Evolutionary conservation across 2,329 filamentous ascomycete species (phyloP).

Genomic region (Claviceps sp.): DNA sequence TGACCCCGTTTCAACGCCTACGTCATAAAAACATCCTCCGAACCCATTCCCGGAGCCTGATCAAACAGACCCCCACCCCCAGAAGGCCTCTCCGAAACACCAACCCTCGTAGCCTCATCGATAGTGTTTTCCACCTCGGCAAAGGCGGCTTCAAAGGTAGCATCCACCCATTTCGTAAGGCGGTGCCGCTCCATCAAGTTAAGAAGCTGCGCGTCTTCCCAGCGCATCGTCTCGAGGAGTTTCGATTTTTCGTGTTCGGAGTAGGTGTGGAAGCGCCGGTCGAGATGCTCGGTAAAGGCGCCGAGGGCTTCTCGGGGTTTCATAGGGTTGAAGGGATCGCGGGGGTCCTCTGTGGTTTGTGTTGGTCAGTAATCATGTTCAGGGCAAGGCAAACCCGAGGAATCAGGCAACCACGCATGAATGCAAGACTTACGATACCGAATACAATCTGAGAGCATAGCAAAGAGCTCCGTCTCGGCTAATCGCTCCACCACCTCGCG

Average conservation of each 20-base stretch:
- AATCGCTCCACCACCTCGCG: slow-evolving; percentile 49
- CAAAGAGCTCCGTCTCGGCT: slow-evolving; percentile 52
- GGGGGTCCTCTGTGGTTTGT: slow-evolving; percentile 24
- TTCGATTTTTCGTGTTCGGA: slow-evolving; percentile 52
- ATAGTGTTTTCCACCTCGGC: slow-evolving; percentile 18
- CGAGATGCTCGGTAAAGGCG: slow-evolving; percentile 47
- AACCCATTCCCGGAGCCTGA: background rate
- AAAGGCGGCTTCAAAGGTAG: slow-evolving; percentile 25
- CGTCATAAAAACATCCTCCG: background rate
- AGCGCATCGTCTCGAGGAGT: slow-evolving; percentile 56
- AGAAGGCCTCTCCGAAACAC: background rate
- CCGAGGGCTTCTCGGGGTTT: slow-evolving; percentile 41
- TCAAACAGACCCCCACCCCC: background rate
- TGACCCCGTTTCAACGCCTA: background rate
- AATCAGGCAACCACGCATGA: too few relatives aligned
- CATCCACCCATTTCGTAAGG: slow-evolving; percentile 52
- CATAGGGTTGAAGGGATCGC: slow-evolving; percentile 30
- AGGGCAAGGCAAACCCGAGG: background rate
- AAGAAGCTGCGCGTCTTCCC: slow-evolving; percentile 53
- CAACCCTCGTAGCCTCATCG: slow-evolving; percentile 17
- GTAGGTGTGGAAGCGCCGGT: slow-evolving; percentile 44
- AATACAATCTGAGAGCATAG: slow-evolving; percentile 50
- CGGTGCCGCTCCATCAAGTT: slow-evolving; percentile 51
- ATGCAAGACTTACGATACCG: slow-evolving; percentile 43
- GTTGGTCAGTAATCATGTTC: slow-evolving; percentile 13